These are phyloP conservation scores for Aspergillus haitiensis DNA, from an alignment of 495 filamentous ascomycete species.

Conservation along the genomic window DNA sequence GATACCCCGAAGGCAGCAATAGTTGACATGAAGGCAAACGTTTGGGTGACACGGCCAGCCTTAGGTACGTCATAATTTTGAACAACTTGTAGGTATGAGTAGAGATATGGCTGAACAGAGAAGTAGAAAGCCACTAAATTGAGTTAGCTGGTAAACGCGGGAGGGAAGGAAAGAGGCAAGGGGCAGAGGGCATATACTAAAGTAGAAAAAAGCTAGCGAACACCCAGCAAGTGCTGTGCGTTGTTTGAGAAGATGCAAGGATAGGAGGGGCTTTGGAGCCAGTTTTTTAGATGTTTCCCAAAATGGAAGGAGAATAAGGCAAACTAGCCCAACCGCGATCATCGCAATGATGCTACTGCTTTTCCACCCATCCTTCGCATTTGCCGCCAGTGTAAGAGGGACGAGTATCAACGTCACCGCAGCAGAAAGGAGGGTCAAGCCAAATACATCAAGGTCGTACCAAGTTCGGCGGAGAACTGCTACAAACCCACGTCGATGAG, in stretches of 20 bases:
- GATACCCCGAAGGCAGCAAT: slow-evolving; percentile 63
- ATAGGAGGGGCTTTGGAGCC: slow-evolving; percentile 58
- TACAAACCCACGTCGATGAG: slow-evolving; percentile 36
- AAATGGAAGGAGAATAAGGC: slow-evolving; percentile 55
- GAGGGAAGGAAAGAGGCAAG: not conserved
- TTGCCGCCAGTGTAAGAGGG: slow-evolving; percentile 58
- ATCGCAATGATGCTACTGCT: slow-evolving; percentile 59
- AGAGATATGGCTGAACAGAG: slow-evolving; percentile 65
- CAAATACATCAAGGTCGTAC: slow-evolving; percentile 58
- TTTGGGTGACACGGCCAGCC: slow-evolving; percentile 67
- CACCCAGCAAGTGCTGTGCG: slow-evolving; percentile 62
- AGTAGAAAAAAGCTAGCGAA: slow-evolving; percentile 61
- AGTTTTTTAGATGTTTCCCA: slow-evolving; percentile 61
- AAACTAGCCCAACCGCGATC: slow-evolving; percentile 58
- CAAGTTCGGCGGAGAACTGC: slow-evolving; percentile 45
- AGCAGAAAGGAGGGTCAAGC: slow-evolving; percentile 55
- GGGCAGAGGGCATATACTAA: slow-evolving; percentile 38
- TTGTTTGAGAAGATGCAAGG: slow-evolving; percentile 59
- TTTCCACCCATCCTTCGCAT: slow-evolving; percentile 52
- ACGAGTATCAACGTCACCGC: slow-evolving; percentile 61
- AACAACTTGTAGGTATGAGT: slow-evolving; percentile 73
- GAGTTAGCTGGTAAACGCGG: slow-evolving; percentile 27
- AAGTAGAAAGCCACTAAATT: slow-evolving; percentile 62
- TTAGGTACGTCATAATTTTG: slow-evolving; percentile 59
- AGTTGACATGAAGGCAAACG: slow-evolving; percentile 68